Evolutionary conservation across 495 filamentous ascomycete species (phyloP).

Genomic region (Daldinia concentrica): DNA sequence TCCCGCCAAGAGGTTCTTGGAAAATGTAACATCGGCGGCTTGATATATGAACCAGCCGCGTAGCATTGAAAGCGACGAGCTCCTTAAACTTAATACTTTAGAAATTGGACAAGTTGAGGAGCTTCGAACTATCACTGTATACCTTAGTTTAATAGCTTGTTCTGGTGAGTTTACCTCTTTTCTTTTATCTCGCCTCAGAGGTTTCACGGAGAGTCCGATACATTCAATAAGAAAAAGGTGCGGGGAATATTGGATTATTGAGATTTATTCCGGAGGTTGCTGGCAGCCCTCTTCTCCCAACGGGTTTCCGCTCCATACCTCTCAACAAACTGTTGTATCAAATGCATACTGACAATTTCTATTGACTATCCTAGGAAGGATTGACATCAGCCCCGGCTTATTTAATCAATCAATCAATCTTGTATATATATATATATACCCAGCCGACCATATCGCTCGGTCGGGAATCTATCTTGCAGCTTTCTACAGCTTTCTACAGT

Average conservation of each 20-base stretch:
- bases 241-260: not conserved
- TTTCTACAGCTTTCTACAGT: not conserved
- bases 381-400: not conserved
- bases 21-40: not conserved
- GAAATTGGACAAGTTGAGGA: not conserved
- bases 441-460: not conserved
- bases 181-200: not conserved
- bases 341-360: not conserved
- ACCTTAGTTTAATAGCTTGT: not conserved
- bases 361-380: not conserved
- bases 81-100: conserved; percentile 1
- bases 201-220: not conserved
- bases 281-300: not conserved
- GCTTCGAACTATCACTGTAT: not conserved
- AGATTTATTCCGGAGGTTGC: not conserved
- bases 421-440: conserved; percentile 5
- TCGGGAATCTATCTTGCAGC: not conserved
- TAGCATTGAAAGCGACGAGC: not conserved
- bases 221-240: not conserved
- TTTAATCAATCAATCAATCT: not conserved
- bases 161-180: not conserved
- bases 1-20: conserved; percentile 20
- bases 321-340: not conserved
- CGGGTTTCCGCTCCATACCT: not conserved
- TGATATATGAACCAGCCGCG: conserved; percentile 22